phyloP scores from a whole-genome alignment of 257 asterid genomes.

The Ajuga chamaepitys region DNA sequence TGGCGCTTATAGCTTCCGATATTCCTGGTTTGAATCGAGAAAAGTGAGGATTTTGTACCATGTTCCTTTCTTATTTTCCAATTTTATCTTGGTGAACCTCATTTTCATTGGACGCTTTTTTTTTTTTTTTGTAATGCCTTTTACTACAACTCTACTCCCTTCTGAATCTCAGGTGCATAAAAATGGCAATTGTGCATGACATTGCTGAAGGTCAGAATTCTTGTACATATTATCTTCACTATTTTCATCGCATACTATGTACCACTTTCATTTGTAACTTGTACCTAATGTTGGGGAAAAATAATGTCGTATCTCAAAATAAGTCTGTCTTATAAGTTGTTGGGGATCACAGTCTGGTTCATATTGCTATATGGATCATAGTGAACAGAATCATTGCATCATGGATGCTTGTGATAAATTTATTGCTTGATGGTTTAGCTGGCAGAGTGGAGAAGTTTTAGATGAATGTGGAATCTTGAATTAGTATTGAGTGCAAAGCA shows the following conservation, averaged over 20 bases:
- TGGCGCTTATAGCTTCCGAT: conserved; percentile 85
- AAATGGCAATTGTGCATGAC: conserved; percentile 96
- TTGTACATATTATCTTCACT: not conserved
- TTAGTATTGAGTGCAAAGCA: not conserved
- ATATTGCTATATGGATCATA: not conserved
- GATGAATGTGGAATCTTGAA: not conserved
- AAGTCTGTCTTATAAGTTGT: not conserved
- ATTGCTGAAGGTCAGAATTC: conserved; percentile 83
- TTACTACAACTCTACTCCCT: not conserved
- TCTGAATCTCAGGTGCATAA: conserved; percentile 64
- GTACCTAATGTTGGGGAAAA: not conserved
- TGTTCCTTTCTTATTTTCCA: not conserved
- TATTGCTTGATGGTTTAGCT: not conserved
- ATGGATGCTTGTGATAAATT: not conserved
- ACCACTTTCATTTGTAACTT: not conserved
- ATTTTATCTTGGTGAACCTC: not conserved
- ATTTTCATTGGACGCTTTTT: not conserved
- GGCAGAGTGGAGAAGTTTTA: not conserved
- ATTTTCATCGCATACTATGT: not conserved
- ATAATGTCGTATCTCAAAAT: not conserved
- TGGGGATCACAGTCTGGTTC: not conserved
- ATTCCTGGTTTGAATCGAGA: conserved; percentile 85
- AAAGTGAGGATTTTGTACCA: conserved; percentile 36
- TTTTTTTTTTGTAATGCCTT: not conserved
- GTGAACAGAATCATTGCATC: not conserved